Evolutionary conservation across 495 filamentous ascomycete species (phyloP).

Genomic region (Cercophora newfieldiana): DNA sequence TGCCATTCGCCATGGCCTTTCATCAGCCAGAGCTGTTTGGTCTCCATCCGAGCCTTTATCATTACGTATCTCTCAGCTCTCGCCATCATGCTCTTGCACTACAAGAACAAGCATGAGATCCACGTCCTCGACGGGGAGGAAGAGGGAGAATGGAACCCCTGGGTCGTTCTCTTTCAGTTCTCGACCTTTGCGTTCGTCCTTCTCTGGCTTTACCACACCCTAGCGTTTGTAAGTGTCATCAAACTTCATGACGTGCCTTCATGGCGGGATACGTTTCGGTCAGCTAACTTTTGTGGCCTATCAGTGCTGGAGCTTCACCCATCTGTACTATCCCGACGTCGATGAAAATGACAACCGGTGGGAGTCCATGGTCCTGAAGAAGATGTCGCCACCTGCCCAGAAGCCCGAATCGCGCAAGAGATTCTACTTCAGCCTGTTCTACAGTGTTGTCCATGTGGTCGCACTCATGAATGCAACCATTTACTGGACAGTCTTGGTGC

Average conservation of each 20-base stretch:
- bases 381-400: conserved; percentile 42
- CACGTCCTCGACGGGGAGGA: conserved; percentile 22
- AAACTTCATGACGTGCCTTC: background rate
- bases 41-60: conserved; percentile 39
- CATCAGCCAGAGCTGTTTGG: conserved; percentile 45
- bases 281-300: background rate
- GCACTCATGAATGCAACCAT: conserved; percentile 46
- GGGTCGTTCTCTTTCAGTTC: conserved; percentile 50
- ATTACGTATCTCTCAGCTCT: conserved; percentile 48
- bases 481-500: conserved; percentile 50
- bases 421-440: conserved; percentile 51
- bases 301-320: conserved; percentile 51
- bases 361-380: conserved; percentile 30
- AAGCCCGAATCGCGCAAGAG: conserved; percentile 35
- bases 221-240: conserved; percentile 39
- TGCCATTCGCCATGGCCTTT: conserved; percentile 52
- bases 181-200: conserved; percentile 45
- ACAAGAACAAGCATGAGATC: conserved; percentile 34
- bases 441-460: conserved; percentile 45
- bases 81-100: conserved; percentile 40
- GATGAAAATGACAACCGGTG: conserved; percentile 30
- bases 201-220: conserved; percentile 46
- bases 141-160: conserved; percentile 24
- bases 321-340: conserved; percentile 44
- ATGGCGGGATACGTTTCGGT: background rate